phyloP scores from a whole-genome alignment of 2,329 filamentous ascomycete genomes.

The Apiospora kogelbergensis region DNA sequence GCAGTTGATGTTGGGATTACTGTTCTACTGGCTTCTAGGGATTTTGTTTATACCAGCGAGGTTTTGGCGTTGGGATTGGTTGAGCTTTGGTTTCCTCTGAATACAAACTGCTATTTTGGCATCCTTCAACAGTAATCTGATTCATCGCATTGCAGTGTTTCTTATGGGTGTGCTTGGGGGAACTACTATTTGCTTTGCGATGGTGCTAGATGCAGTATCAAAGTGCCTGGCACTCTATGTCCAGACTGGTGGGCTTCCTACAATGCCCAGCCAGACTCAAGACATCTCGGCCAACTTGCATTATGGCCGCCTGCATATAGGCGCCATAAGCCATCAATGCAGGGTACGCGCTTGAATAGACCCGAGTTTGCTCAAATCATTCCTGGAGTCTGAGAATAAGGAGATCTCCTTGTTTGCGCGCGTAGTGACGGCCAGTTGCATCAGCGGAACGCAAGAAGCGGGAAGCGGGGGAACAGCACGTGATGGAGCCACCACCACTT shows the following conservation, averaged over 20 bases:
- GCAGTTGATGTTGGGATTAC: neutral
- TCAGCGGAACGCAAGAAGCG: neutral
- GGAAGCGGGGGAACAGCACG: conserved; percentile 1
- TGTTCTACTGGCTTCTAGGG: neutral
- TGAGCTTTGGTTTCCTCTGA: conserved; percentile 4
- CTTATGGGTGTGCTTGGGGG: too few relatives aligned
- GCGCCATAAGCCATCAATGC: neutral
- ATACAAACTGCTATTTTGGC: neutral
- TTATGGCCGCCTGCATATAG: neutral
- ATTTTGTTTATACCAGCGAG: conserved; percentile 11
- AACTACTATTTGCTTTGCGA: too few relatives aligned
- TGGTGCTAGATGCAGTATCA: too few relatives aligned
- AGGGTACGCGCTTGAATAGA: neutral
- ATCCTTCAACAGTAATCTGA: neutral
- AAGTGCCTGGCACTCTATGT: too few relatives aligned
- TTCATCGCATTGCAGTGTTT: neutral
- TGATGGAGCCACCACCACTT: conserved; percentile 3
- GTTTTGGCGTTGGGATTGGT: neutral
- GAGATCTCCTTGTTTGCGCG: neutral
- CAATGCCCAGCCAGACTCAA: too few relatives aligned
- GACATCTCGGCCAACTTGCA: neutral
- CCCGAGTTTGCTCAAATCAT: neutral
- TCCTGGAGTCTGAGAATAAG: neutral
- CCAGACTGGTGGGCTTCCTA: neutral
- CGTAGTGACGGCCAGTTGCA: neutral